These are phyloP conservation scores for Paracoccidioides lutzii DNA, from an alignment of 2,329 filamentous ascomycete genomes.

Conservation along the genomic window DNA sequence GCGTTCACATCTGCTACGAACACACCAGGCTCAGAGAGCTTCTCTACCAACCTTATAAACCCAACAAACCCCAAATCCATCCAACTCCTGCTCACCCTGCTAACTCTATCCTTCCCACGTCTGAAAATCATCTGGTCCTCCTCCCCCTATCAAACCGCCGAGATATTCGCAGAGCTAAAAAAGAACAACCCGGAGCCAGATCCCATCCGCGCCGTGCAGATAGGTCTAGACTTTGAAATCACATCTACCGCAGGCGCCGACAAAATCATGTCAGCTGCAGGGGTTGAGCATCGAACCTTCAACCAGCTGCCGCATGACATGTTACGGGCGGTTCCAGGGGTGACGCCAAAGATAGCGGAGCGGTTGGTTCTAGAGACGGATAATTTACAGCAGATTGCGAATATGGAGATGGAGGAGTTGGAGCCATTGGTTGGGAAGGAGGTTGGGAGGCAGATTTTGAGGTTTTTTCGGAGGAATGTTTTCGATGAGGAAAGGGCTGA, in stretches of 20 bases:
- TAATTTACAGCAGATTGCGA: slow-evolving; percentile 70
- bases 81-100: slow-evolving; percentile 80
- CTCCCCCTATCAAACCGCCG: slow-evolving; percentile 87
- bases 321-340: slow-evolving; percentile 69
- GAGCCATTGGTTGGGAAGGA: slow-evolving; percentile 63
- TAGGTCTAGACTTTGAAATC: slow-evolving; percentile 55
- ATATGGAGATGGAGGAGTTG: slow-evolving; percentile 65
- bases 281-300: slow-evolving; percentile 51
- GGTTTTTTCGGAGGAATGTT: slow-evolving; percentile 63
- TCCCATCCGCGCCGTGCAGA: slow-evolving; percentile 69
- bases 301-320: slow-evolving; percentile 84
- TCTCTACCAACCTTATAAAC: slow-evolving; percentile 50
- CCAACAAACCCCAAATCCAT: slow-evolving; percentile 57
- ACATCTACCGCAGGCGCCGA: slow-evolving; percentile 13
- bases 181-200: slow-evolving; percentile 82
- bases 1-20: slow-evolving; percentile 36
- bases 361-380: slow-evolving; percentile 59
- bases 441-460: slow-evolving; percentile 59
- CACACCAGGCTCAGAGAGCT: slow-evolving; percentile 39
- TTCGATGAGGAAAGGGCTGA: slow-evolving; percentile 30
- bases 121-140: slow-evolving; percentile 89
- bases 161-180: slow-evolving; percentile 92
- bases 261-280: slow-evolving; percentile 44
- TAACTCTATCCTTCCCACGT: slow-evolving; percentile 82
- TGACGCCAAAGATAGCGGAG: slow-evolving; percentile 65